Evolutionary conservation across 2,329 filamentous ascomycete species (phyloP).

Genomic region (Calonectria pseudoturangicola): DNA sequence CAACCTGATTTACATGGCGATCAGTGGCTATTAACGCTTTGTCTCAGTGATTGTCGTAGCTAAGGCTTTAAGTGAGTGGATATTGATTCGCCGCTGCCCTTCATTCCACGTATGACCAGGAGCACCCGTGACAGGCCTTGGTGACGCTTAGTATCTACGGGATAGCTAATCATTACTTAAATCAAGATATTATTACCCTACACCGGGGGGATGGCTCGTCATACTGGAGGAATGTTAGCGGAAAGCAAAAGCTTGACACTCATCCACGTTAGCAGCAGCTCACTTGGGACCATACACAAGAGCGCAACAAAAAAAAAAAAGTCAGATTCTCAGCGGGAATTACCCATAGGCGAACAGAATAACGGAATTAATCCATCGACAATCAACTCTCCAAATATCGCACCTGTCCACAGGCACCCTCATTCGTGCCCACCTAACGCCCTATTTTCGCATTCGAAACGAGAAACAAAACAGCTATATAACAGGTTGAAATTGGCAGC

Average conservation of each 20-base stretch:
- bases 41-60: too few species aligned
- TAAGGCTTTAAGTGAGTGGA: too few species aligned
- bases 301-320: neutral
- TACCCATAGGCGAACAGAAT: slow-evolving; percentile 15
- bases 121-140: too few species aligned
- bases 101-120: too few species aligned
- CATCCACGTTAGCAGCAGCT: neutral
- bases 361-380: slow-evolving; percentile 15
- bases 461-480: slow-evolving; percentile 7
- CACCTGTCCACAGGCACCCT: slow-evolving; percentile 18
- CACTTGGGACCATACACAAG: neutral
- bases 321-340: slow-evolving; percentile 20
- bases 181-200: neutral
- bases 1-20: too few species aligned
- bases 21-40: too few species aligned
- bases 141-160: neutral
- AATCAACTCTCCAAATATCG: slow-evolving; percentile 32
- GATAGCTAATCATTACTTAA: neutral
- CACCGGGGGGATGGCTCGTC: neutral
- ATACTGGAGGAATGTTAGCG: neutral
- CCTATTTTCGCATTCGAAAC: slow-evolving; percentile 24
- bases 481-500: slow-evolving; percentile 5
- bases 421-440: slow-evolving; percentile 31
- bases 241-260: slow-evolving; percentile 2
- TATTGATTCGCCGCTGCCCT: too few species aligned